Evolutionary conservation across 352 stramenopile species (phyloP), one percentile per base, ranked within the genome.

Genomic region (Phytopythium vexans): DNA sequence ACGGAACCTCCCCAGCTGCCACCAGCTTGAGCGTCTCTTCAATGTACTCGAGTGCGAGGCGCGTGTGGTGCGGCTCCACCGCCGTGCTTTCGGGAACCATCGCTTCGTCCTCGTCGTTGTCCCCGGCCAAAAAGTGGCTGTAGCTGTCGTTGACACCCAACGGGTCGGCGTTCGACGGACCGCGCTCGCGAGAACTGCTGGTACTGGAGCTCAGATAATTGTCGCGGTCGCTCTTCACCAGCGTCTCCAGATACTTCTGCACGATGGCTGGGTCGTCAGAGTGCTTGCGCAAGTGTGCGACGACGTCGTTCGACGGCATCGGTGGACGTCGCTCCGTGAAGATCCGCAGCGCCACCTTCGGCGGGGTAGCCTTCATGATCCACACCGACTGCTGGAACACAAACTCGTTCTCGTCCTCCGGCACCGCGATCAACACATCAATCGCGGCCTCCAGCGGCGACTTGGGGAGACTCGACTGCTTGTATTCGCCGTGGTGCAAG

Each of bases 381-480:
- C 84, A 92, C 49, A 90, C 74, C 31, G 87, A 93, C 56, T 91
- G 71, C 51, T 95, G 82, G 54, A 89, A 97, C 43, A 96, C 87
- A 38, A 97, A 82, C 31, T 86, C 71, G 33, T 91, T 89, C 49
- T 96, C 62, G 1, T 75, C 70, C 52, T 92, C 84, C 3, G 74
- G 74, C 6, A 92, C 74, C 3, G 71, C 64, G 3, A 97, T 72
- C 9, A 98, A 68, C 16, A 92, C 81, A 49, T 97, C 88, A 35
- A 96, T 94, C 3, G 90, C 74, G 12, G 95, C 90, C 44, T 96
- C 85, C 11, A 97, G 80, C 3, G 92, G 77, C 37, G 86, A 93
- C 55, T 86, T 96, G 1, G 90, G 89, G 12, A 95, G 68, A 0
- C 77, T 89, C 12, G 68, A 71, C 47, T 97, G 92, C 47, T 96